These are phyloP conservation scores for Prototheca cutis DNA, from an alignment of 163 green algal genomes.

Conservation along the genomic window DNA sequence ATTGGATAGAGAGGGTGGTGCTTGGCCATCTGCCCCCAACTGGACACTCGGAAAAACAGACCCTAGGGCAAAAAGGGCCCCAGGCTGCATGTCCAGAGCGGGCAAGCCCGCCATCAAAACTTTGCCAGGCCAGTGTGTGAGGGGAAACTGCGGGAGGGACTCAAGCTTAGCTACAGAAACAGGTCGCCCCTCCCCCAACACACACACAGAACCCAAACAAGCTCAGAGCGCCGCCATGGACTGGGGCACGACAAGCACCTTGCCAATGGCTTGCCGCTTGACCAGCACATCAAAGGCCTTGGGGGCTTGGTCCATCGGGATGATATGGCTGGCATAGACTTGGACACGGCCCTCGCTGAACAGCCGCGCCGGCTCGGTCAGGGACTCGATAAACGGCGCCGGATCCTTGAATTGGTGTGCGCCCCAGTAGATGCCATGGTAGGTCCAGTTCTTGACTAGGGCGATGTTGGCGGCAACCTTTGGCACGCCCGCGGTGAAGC, in stretches of 20 bases:
- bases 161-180: no score
- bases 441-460: slow-evolving; percentile 64
- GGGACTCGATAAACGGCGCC: neutral
- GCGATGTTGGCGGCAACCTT: slow-evolving; percentile 47
- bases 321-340: slow-evolving; percentile 34
- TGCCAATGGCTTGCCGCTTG: slow-evolving; percentile 44
- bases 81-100: no score
- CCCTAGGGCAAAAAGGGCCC: no score
- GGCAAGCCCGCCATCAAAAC: no score
- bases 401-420: slow-evolving; percentile 4
- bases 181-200: no score
- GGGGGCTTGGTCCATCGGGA: slow-evolving; percentile 26
- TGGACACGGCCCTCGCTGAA: slow-evolving; percentile 22
- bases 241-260: slow-evolving; percentile 46
- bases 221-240: slow-evolving; percentile 14
- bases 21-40: no score
- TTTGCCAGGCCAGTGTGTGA: no score
- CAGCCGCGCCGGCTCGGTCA: slow-evolving; percentile 12
- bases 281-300: slow-evolving; percentile 50
- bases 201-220: no score
- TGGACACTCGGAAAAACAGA: no score
- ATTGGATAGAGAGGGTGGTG: no score
- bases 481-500: slow-evolving; percentile 67
- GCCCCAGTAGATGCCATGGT: slow-evolving; percentile 37
- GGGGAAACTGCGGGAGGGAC: no score